phyloP scores from a whole-genome alignment of 2,329 filamentous ascomycete genomes.

The Verticillium klebahnii region DNA sequence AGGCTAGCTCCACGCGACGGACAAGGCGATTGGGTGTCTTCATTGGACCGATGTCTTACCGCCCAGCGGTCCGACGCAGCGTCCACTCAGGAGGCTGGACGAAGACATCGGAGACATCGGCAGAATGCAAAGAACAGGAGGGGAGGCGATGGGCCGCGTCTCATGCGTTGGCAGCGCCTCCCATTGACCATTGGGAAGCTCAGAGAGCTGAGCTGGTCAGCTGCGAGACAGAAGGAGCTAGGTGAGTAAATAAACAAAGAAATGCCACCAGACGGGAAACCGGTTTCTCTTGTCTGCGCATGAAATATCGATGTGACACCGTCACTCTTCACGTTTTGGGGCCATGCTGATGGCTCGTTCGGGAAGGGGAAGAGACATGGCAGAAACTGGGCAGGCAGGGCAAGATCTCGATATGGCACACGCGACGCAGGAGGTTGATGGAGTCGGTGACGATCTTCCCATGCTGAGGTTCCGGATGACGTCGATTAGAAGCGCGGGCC shows the following conservation, averaged over 20 bases:
- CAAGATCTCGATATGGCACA: constrained; percentile 1
- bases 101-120: neutral
- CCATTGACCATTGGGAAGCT: neutral
- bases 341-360: neutral
- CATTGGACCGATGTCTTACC: neutral
- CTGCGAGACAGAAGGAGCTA: neutral
- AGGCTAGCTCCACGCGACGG: neutral
- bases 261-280: neutral
- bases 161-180: neutral
- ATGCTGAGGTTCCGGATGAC: constrained; percentile 2
- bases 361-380: neutral
- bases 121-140: neutral
- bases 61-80: neutral
- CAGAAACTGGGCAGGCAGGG: neutral
- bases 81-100: neutral
- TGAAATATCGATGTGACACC: neutral
- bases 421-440: neutral
- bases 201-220: neutral
- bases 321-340: neutral
- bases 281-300: neutral
- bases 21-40: neutral
- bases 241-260: neutral
- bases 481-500: constrained; percentile 7
- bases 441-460: neutral
- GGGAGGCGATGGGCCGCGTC: neutral